Evolutionary conservation across 176 grass and related monocot species (phyloP).

Genomic region (Raddia distichophylla): DNA sequence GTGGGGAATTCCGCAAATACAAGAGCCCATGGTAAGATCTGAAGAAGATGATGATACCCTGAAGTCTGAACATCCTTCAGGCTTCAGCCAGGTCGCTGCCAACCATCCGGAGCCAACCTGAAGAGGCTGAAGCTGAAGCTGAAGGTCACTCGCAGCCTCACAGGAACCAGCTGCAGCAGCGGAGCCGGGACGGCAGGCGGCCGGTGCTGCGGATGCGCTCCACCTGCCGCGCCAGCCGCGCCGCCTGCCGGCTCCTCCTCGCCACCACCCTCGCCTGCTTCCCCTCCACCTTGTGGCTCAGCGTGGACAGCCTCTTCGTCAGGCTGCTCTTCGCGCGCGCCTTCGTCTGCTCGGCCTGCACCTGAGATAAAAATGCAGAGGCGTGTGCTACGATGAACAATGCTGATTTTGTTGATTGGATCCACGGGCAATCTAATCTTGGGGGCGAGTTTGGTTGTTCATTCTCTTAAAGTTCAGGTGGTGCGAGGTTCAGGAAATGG

Average conservation of each 20-base stretch:
- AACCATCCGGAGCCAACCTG: background rate
- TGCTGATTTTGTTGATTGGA: fast-evolving
- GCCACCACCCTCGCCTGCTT: conserved; percentile 72
- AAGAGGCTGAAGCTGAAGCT: background rate
- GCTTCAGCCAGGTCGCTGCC: background rate
- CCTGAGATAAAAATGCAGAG: conserved; percentile 44
- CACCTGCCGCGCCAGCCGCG: conserved; percentile 63
- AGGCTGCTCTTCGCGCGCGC: conserved; percentile 59
- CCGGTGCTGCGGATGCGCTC: conserved; percentile 74
- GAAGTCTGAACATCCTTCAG: background rate
- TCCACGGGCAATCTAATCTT: background rate
- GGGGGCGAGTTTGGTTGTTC: too few species aligned
- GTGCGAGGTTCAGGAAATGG: background rate
- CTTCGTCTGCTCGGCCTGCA: conserved; percentile 67
- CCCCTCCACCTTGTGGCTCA: conserved; percentile 57
- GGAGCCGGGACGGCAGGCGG: conserved; percentile 37
- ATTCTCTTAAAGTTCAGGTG: background rate
- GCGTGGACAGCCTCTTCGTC: conserved; percentile 43
- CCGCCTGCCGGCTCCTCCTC: conserved; percentile 50
- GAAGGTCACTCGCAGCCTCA: background rate
- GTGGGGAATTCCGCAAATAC: conserved; percentile 47
- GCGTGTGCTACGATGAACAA: background rate
- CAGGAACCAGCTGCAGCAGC: conserved; percentile 78
- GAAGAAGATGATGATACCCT: background rate
- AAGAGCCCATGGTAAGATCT: background rate